Percentiles rank a stretch among this genome's conserved stretches.
These are phyloP conservation scores for Hypoxylon sp. DNA, from an alignment of 2,329 filamentous ascomycete species.

Conservation along the genomic window DNA sequence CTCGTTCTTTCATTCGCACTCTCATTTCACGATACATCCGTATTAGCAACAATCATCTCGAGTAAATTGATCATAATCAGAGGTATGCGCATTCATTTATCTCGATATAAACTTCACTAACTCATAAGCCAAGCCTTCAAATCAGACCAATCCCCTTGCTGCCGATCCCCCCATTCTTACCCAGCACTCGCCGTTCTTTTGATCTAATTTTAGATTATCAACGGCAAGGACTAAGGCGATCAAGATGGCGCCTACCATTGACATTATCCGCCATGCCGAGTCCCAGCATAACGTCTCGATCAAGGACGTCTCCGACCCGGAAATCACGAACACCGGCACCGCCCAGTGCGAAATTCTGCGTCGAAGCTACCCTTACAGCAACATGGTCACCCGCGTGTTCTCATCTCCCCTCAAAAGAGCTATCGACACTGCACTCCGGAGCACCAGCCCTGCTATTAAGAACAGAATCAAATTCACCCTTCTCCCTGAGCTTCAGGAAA, in stretches of 20 bases:
- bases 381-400: conserved; percentile 70
- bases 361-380: conserved; percentile 67
- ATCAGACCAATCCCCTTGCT: too few relatives aligned
- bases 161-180: too few relatives aligned
- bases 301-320: conserved; percentile 74
- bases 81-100: too few relatives aligned
- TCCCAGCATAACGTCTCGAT: conserved; percentile 83
- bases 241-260: conserved; percentile 58
- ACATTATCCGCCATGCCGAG: conserved; percentile 76
- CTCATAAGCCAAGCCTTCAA: too few relatives aligned
- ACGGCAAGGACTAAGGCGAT: background rate
- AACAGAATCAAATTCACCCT: conserved; percentile 62
- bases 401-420: conserved; percentile 82
- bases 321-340: conserved; percentile 73
- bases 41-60: too few relatives aligned
- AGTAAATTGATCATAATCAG: too few relatives aligned
- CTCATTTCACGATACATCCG: too few relatives aligned
- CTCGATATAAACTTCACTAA: too few relatives aligned
- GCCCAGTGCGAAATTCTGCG: conserved; percentile 72
- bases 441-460: conserved; percentile 66
- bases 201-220: background rate
- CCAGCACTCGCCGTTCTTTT: too few relatives aligned
- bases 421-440: conserved; percentile 75
- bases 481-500: conserved; percentile 80
- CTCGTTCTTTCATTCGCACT: too few relatives aligned